Evolutionary conservation across 306 rosid genomes (phyloP).

Genomic region (Cyclanthera cordifolia): DNA sequence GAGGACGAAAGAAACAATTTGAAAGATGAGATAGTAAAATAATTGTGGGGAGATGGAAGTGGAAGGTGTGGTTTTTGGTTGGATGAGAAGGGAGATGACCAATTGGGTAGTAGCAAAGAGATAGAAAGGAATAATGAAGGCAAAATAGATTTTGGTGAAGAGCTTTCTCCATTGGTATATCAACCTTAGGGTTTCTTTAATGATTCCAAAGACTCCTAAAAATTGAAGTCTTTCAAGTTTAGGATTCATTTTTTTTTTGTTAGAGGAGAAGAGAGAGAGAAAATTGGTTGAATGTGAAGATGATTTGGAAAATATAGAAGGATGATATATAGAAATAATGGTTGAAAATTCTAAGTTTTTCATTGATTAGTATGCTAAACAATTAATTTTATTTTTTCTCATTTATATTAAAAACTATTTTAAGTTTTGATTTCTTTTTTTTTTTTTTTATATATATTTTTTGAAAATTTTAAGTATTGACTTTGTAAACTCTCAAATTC

Average conservation of each 20-base stretch:
- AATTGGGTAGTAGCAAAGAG: neutral
- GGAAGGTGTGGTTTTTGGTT: neutral
- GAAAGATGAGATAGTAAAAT: conserved; percentile 7
- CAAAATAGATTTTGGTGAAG: neutral
- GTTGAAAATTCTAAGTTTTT: neutral
- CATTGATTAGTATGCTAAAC: no score
- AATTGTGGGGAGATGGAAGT: neutral
- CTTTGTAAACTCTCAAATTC: no score
- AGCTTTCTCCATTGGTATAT: neutral
- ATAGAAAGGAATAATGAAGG: neutral
- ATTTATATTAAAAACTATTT: no score
- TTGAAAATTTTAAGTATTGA: no score
- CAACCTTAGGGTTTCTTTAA: neutral
- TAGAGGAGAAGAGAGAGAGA: neutral
- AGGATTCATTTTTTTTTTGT: neutral
- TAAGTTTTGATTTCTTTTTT: no score
- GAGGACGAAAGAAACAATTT: conserved; percentile 3
- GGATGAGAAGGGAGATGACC: neutral
- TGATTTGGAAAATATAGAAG: neutral
- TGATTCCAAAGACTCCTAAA: neutral
- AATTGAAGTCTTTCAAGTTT: neutral
- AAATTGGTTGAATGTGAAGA: neutral
- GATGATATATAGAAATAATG: neutral
- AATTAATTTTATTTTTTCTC: no score
- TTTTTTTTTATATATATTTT: no score